Evolutionary conservation across 2,329 filamentous ascomycete species (phyloP).

Genomic region (Blastomyces emzantsi): DNA sequence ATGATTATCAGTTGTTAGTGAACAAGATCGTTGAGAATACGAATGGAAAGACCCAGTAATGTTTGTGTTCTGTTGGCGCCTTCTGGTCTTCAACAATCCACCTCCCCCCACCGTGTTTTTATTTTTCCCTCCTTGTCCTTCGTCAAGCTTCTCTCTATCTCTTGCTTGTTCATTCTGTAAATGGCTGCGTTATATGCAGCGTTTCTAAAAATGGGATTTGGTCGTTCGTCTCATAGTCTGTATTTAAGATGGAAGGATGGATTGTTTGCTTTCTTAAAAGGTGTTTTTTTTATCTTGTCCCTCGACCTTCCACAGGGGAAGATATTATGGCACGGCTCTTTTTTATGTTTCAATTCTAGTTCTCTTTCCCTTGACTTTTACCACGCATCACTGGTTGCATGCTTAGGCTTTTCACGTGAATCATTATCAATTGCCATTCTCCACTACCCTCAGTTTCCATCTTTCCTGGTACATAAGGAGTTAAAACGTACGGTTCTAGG

Average conservation of each 20-base stretch:
- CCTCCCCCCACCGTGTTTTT: slow-evolving; percentile 6
- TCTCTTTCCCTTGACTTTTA: not conserved
- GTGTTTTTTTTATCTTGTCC: not conserved
- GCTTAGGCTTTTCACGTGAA: not conserved
- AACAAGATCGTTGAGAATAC: slow-evolving; percentile 32
- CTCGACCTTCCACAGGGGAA: no score
- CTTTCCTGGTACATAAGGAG: not conserved
- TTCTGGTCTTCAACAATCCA: no score
- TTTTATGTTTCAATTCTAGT: not conserved
- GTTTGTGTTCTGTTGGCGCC: not conserved
- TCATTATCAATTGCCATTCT: not conserved
- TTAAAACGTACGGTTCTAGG: not conserved
- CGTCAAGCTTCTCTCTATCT: not conserved
- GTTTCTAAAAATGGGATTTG: not conserved
- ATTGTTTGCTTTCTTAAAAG: not conserved
- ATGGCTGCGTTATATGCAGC: not conserved
- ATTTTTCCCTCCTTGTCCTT: slow-evolving; percentile 9
- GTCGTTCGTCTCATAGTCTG: not conserved
- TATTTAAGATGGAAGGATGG: not conserved
- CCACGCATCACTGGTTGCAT: not conserved
- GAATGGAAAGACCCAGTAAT: slow-evolving; percentile 23
- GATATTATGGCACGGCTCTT: not conserved
- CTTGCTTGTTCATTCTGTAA: not conserved
- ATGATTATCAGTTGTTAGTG: slow-evolving; percentile 44
- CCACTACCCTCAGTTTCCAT: not conserved